Percentiles rank a stretch among this genome's conserved stretches.
Conservation (phyloP, 305 asterid species). For the Fraxinus paxiana region DNA sequence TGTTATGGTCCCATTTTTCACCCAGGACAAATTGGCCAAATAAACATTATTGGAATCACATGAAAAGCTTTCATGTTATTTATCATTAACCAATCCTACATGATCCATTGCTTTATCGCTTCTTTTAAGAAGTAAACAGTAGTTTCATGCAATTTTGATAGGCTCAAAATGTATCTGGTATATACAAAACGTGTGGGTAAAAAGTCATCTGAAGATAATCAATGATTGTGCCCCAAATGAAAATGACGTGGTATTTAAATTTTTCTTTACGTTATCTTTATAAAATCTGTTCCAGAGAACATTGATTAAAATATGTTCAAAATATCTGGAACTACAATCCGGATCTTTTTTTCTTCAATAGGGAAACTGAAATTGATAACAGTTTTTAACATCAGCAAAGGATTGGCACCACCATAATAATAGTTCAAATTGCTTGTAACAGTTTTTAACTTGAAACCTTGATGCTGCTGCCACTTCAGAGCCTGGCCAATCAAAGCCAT, state of each 20-base stretch:
- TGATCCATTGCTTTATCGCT: background rate
- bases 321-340: constrained; percentile 14
- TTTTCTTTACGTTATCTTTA: background rate
- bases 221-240: background rate
- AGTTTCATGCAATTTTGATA: background rate
- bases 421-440: constrained; percentile 13
- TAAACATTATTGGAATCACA: background rate
- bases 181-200: background rate
- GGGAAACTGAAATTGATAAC: constrained; percentile 15
- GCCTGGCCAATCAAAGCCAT: constrained; percentile 99
- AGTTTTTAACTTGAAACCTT: constrained; percentile 52
- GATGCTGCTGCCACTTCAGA: constrained; percentile 99
- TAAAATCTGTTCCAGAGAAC: constrained; percentile 1
- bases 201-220: background rate
- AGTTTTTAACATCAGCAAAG: constrained; percentile 12
- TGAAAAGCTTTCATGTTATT: constrained; percentile 1
- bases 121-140: background rate
- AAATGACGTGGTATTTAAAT: background rate
- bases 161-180: background rate
- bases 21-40: background rate
- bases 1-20: background rate
- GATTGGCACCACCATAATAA: constrained; percentile 3
- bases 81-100: constrained; percentile 3
- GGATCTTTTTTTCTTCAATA: background rate
- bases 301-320: background rate